A percentile compares a stretch with the other conserved stretches of the same genome.
These are phyloP conservation scores for Beta vulgaris DNA, from an alignment of 148 eudicot species.

Conservation along the genomic window DNA sequence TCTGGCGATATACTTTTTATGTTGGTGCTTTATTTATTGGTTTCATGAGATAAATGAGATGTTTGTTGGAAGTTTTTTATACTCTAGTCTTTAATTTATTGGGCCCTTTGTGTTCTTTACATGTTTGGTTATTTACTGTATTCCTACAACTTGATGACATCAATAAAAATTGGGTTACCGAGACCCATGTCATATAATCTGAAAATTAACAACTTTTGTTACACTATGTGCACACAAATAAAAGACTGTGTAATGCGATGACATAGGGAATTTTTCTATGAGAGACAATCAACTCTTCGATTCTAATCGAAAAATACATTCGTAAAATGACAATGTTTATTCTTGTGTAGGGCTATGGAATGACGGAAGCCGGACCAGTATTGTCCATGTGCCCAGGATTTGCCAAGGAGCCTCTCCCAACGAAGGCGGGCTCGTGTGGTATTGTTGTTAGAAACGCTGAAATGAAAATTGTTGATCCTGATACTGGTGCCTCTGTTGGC, in stretches of 20 bases:
- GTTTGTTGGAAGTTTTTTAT: neutral
- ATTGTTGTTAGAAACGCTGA: slow-evolving; percentile 84
- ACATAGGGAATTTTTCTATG: too few species aligned
- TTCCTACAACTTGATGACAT: neutral
- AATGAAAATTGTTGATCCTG: slow-evolving; percentile 81
- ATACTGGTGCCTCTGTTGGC: slow-evolving; percentile 51
- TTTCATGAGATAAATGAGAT: neutral
- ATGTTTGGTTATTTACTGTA: neutral
- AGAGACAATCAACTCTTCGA: too few species aligned
- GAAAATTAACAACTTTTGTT: too few species aligned
- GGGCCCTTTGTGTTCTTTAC: neutral
- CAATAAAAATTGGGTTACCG: slow-evolving; percentile 72
- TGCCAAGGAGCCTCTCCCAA: slow-evolving; percentile 71
- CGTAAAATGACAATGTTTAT: neutral
- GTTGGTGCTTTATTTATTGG: neutral
- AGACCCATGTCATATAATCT: too few species aligned
- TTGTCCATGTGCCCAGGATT: slow-evolving; percentile 81
- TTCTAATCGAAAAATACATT: neutral
- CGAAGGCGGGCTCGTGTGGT: slow-evolving; percentile 89
- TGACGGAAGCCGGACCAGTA: slow-evolving; percentile 98
- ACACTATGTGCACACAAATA: too few species aligned
- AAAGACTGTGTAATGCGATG: too few species aligned
- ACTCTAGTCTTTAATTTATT: too few species aligned
- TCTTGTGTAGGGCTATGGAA: slow-evolving; percentile 76
- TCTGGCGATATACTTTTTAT: neutral